Conservation (phyloP, 2,329 filamentous ascomycete species). For the Botrytis fragariae region DNA sequence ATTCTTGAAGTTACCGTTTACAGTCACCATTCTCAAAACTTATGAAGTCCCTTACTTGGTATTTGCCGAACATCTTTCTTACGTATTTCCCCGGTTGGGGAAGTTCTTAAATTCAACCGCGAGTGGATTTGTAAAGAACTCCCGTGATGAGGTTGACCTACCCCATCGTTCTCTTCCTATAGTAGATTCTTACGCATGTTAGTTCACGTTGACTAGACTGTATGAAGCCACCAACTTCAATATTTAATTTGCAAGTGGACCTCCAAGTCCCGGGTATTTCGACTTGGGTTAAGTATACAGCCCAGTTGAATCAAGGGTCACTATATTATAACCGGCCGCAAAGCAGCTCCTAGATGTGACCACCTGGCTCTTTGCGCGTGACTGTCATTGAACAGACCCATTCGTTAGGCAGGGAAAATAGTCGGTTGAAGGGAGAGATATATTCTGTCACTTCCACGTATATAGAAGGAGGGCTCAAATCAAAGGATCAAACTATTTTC, state of each 20-base stretch:
- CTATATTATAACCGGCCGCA: no score
- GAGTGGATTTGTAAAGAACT: neutral
- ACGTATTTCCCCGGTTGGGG: neutral
- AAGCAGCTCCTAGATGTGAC: neutral
- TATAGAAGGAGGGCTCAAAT: no score
- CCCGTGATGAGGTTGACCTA: no score
- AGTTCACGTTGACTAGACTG: neutral
- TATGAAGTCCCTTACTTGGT: neutral
- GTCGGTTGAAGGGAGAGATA: neutral
- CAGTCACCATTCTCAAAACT: neutral
- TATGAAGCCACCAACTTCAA: neutral
- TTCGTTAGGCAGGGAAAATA: neutral
- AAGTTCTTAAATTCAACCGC: neutral
- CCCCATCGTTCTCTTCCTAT: neutral
- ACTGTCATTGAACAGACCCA: neutral
- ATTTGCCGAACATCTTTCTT: neutral
- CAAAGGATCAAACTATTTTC: neutral
- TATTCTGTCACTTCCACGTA: no score
- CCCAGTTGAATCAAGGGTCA: neutral
- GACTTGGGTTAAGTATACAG: neutral
- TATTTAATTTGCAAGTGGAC: neutral
- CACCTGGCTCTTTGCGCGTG: neutral
- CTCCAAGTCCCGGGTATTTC: neutral
- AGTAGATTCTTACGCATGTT: neutral
- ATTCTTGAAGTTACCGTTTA: neutral